Evolutionary conservation across 1,284 basidiomycete species (phyloP).

Genomic region (Rhodotorula sp.): DNA sequence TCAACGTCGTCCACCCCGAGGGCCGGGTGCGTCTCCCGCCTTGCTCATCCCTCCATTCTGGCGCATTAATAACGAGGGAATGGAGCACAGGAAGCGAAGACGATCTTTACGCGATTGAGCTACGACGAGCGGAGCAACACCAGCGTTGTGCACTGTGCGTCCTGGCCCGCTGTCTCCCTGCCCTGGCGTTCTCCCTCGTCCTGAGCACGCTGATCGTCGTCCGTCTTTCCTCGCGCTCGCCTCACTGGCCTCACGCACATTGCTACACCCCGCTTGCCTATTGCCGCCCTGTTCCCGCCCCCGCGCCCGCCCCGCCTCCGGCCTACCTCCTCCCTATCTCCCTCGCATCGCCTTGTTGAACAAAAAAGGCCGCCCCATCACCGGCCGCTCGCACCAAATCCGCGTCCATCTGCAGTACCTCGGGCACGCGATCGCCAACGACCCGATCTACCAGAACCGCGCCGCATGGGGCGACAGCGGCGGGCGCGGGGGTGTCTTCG

Average conservation of each 20-base stretch:
- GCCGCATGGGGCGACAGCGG: constrained; percentile 78
- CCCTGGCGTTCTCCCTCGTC: too few relatives aligned
- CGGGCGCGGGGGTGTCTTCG: constrained; percentile 68
- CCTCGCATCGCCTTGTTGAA: constrained; percentile 23
- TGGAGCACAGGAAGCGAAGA: constrained; percentile 72
- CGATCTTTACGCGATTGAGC: constrained; percentile 80
- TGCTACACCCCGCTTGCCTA: too few relatives aligned
- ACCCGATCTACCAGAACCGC: constrained; percentile 60
- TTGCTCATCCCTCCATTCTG: not conserved
- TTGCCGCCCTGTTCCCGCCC: too few relatives aligned
- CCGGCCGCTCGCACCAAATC: constrained; percentile 66
- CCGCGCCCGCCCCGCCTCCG: too few relatives aligned
- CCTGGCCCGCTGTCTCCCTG: too few relatives aligned
- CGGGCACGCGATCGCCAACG: constrained; percentile 80
- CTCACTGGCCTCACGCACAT: too few relatives aligned
- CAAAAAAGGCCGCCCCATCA: constrained; percentile 61
- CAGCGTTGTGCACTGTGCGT: constrained; percentile 76
- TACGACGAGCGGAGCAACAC: constrained; percentile 82
- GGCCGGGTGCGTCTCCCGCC: constrained; percentile 67
- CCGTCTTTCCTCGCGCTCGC: too few relatives aligned
- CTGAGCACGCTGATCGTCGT: too few relatives aligned
- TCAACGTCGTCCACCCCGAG: constrained; percentile 72
- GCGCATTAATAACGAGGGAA: not conserved
- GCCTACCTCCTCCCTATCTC: constrained; percentile 51
- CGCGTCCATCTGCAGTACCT: constrained; percentile 81